A percentile compares a stretch with the other conserved stretches of the same genome.
phyloP scores from a whole-genome alignment of 371 early-diverging fungal genomes.

The Dichotomocladium elegans region DNA sequence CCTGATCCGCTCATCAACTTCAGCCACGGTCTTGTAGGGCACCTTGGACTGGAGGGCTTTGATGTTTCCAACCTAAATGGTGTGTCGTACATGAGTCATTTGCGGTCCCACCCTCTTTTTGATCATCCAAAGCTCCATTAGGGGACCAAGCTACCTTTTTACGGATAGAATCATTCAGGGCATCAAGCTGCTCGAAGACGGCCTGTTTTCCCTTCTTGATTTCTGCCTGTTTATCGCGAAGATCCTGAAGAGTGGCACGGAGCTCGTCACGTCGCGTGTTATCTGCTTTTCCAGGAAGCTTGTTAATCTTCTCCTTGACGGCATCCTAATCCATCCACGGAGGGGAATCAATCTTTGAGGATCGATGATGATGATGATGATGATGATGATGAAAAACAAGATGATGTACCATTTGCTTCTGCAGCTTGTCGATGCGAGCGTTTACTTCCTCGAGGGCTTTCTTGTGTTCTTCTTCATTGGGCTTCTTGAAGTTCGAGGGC shows the following conservation, averaged over 20 bases:
- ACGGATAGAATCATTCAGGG: constrained; percentile 33
- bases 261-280: constrained; percentile 56
- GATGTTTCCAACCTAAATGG: constrained; percentile 57
- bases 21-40: constrained; percentile 73
- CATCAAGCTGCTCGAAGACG: constrained; percentile 58
- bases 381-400: neutral
- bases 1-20: constrained; percentile 76
- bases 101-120: neutral
- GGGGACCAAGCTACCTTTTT: constrained; percentile 17
- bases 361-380: neutral
- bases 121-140: neutral
- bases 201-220: constrained; percentile 50
- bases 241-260: constrained; percentile 54
- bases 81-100: neutral
- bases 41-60: constrained; percentile 74
- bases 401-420: constrained; percentile 48
- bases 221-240: constrained; percentile 58
- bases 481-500: constrained; percentile 43
- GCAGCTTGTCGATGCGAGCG: constrained; percentile 51
- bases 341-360: neutral
- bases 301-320: constrained; percentile 38
- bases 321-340: too few relatives aligned
- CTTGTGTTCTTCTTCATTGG: constrained; percentile 46
- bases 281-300: constrained; percentile 34
- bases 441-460: constrained; percentile 49